These are phyloP conservation scores for Syncephalis plumigaleata DNA, from an alignment of 371 early-diverging fungal genomes.

Conservation along the genomic window DNA sequence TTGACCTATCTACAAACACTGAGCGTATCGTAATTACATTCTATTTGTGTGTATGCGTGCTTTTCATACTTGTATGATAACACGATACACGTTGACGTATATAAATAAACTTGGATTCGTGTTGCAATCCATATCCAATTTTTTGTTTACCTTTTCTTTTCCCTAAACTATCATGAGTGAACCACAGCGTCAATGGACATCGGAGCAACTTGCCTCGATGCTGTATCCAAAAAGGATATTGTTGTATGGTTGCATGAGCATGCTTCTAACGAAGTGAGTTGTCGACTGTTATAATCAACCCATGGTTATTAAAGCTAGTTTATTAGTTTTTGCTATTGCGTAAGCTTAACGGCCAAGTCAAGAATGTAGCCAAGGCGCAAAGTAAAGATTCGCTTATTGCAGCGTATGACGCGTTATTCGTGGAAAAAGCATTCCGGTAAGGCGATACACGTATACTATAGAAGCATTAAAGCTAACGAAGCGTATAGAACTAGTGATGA, in stretches of 20 bases:
- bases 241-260: slow-evolving; percentile 30
- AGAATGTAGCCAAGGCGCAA: slow-evolving; percentile 22
- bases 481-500: too few relatives aligned
- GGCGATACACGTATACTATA: background rate
- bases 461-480: background rate
- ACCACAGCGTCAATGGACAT: slow-evolving; percentile 31
- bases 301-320: too few relatives aligned
- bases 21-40: too few relatives aligned
- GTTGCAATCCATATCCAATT: too few relatives aligned
- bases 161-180: slow-evolving; percentile 8
- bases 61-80: too few relatives aligned
- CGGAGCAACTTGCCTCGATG: slow-evolving; percentile 29
- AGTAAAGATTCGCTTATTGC: slow-evolving; percentile 30
- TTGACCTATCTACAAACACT: too few relatives aligned
- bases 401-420: slow-evolving; percentile 34
- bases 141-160: background rate
- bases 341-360: slow-evolving; percentile 30
- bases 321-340: slow-evolving; percentile 24
- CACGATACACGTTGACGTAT: too few relatives aligned
- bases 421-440: slow-evolving; percentile 27
- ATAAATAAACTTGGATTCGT: too few relatives aligned
- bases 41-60: too few relatives aligned
- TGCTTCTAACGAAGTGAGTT: slow-evolving; percentile 11
- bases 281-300: background rate
- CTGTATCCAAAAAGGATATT: slow-evolving; percentile 43